Percentiles rank a stretch among this genome's conserved stretches.
These are phyloP conservation scores for Chamaecrista fasciculata DNA, from an alignment of 306 rosid genomes.

Conservation along the genomic window DNA sequence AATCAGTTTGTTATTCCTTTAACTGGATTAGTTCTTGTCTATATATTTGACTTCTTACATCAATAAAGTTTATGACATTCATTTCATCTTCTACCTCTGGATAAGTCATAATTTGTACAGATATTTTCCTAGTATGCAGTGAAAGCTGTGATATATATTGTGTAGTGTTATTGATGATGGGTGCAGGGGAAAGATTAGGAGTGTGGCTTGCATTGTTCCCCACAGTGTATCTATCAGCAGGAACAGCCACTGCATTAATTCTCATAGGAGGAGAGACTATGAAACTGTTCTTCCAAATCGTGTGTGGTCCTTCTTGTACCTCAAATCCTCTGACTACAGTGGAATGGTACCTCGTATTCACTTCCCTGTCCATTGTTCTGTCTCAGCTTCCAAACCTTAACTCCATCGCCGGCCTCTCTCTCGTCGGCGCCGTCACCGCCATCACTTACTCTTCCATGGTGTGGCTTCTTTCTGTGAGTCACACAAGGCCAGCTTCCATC, in stretches of 20 bases:
- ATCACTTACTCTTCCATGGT: conserved; percentile 96
- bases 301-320: conserved; percentile 85
- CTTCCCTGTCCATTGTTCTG: conserved; percentile 84
- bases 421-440: conserved; percentile 96
- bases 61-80: too few species aligned
- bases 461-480: conserved; percentile 95
- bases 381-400: conserved; percentile 99
- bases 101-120: too few species aligned
- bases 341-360: conserved; percentile 97
- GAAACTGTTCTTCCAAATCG: conserved; percentile 94
- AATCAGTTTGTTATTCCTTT: too few species aligned
- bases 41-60: too few species aligned
- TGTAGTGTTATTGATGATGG: too few species aligned
- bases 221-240: conserved; percentile 92
- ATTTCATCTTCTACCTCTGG: too few species aligned
- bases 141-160: too few species aligned
- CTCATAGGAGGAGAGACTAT: conserved; percentile 98
- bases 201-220: conserved; percentile 98
- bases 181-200: conserved; percentile 95
- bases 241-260: conserved; percentile 96
- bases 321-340: conserved; percentile 93
- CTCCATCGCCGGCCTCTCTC: conserved; percentile 95
- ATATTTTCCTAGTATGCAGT: too few species aligned
- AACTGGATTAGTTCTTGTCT: too few species aligned
- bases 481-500: conserved; percentile 74